Conservation (phyloP, 2,329 filamentous ascomycete genomes). For the Intubia oerlemansii region DNA sequence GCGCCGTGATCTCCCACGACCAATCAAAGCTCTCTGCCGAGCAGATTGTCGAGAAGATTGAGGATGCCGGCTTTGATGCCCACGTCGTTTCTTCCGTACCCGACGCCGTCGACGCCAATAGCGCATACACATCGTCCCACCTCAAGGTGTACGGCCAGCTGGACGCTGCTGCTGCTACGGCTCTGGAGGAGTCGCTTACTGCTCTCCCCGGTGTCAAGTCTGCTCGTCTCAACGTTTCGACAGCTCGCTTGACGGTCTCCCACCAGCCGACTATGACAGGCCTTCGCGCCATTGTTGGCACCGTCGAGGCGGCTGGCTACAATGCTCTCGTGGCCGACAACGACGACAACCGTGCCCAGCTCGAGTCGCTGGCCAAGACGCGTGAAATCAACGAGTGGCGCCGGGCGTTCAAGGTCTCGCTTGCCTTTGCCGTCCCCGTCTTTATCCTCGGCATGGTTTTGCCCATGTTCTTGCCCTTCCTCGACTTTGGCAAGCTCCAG, state of each 20-base stretch:
- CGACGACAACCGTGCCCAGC: conserved; percentile 89
- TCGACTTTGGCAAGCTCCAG: conserved; percentile 56
- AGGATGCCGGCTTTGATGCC: conserved; percentile 78
- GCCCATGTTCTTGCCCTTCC: conserved; percentile 56
- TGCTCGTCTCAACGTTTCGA: conserved; percentile 53
- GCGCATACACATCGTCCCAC: conserved; percentile 24
- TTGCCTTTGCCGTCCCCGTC: conserved; percentile 72
- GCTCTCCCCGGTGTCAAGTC: conserved; percentile 49
- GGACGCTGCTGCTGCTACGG: conserved; percentile 48
- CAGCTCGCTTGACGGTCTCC: conserved; percentile 49
- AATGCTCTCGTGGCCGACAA: conserved; percentile 80
- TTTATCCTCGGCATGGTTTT: conserved; percentile 85
- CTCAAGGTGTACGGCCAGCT: conserved; percentile 69
- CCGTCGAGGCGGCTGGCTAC: conserved; percentile 61
- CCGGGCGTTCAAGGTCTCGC: conserved; percentile 54
- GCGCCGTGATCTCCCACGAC: conserved; percentile 75
- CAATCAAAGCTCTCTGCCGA: conserved; percentile 46
- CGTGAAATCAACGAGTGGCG: conserved; percentile 91
- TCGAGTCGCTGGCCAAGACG: conserved; percentile 90
- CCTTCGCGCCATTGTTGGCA: conserved; percentile 61
- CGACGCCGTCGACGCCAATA: conserved; percentile 32
- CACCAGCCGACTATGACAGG: conserved; percentile 55
- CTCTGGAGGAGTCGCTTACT: conserved; percentile 46
- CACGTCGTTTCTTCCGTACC: conserved; percentile 56
- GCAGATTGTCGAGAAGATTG: conserved; percentile 63